phyloP scores from a whole-genome alignment of 2,329 filamentous ascomycete species.

The Phaeosphaeria sp. region DNA sequence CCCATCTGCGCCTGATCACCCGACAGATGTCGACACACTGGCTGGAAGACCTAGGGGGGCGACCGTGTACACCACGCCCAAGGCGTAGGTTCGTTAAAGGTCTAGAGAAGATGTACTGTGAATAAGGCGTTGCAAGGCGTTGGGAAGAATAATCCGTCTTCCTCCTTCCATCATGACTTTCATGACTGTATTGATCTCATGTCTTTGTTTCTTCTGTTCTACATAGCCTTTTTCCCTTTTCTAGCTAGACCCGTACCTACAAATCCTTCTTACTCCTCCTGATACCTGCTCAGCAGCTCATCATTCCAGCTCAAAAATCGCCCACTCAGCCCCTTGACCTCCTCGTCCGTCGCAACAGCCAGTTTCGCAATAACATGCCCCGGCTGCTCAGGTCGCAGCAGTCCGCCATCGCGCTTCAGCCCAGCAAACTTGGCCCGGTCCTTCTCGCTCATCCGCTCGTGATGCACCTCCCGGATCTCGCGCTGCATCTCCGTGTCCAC shows the following conservation, averaged over 20 bases:
- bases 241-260: no score
- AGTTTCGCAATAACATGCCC: constrained; percentile 86
- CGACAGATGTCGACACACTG: constrained; percentile 26
- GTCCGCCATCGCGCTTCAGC: constrained; percentile 71
- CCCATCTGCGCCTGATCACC: constrained; percentile 25
- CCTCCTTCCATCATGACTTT: no score
- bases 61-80: no score
- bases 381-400: constrained; percentile 83
- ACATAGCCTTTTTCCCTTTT: neutral
- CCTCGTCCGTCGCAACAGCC: constrained; percentile 65
- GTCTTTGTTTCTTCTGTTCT: neutral
- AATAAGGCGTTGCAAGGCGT: constrained; percentile 5
- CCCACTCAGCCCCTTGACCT: constrained; percentile 73
- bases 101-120: neutral
- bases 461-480: constrained; percentile 77
- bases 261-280: constrained; percentile 22
- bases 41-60: constrained; percentile 23
- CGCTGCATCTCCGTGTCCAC: constrained; percentile 91
- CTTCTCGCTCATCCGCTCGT: constrained; percentile 63
- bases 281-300: constrained; percentile 31
- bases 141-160: neutral
- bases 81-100: neutral
- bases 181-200: neutral
- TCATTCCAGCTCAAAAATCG: constrained; percentile 67
- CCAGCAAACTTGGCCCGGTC: constrained; percentile 71